Evolutionary conservation across 192 early-diverging fungal genomes (phyloP).

Genomic region (Borealophlyctis nickersoniae): DNA sequence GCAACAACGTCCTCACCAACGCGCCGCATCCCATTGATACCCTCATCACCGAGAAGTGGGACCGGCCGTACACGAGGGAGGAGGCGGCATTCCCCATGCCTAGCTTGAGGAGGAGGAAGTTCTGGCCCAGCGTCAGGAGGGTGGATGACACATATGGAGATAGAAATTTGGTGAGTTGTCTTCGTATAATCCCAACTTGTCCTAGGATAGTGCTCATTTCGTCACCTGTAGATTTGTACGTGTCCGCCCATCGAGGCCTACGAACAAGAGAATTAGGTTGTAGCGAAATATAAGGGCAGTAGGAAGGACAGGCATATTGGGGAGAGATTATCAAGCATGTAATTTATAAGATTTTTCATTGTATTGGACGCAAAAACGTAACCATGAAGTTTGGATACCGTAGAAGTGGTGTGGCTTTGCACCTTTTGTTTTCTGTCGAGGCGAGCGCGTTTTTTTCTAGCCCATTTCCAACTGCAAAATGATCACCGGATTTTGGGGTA

Average conservation of each 20-base stretch:
- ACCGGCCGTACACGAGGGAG: constrained; percentile 80
- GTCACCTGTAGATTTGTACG: constrained; percentile 61
- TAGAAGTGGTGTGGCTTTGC: too few species aligned
- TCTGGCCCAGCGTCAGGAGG: constrained; percentile 93
- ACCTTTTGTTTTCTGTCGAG: too few species aligned
- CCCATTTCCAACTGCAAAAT: too few species aligned
- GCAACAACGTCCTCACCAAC: constrained; percentile 82
- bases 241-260: constrained; percentile 89
- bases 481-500: not conserved
- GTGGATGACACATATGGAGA: constrained; percentile 95
- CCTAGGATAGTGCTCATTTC: not conserved
- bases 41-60: constrained; percentile 81
- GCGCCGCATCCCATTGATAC: constrained; percentile 84
- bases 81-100: constrained; percentile 88
- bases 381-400: too few species aligned
- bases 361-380: too few species aligned
- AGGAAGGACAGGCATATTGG: too few species aligned
- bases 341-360: too few species aligned
- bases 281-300: too few species aligned
- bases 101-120: constrained; percentile 82
- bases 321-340: too few species aligned
- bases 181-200: not conserved
- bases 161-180: constrained; percentile 68
- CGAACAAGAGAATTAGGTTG: constrained; percentile 34
- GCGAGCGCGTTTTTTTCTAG: too few species aligned